These are phyloP conservation scores for Tolypocladium cylindrosporum DNA, from an alignment of 2,329 filamentous ascomycete genomes.

Conservation along the genomic window DNA sequence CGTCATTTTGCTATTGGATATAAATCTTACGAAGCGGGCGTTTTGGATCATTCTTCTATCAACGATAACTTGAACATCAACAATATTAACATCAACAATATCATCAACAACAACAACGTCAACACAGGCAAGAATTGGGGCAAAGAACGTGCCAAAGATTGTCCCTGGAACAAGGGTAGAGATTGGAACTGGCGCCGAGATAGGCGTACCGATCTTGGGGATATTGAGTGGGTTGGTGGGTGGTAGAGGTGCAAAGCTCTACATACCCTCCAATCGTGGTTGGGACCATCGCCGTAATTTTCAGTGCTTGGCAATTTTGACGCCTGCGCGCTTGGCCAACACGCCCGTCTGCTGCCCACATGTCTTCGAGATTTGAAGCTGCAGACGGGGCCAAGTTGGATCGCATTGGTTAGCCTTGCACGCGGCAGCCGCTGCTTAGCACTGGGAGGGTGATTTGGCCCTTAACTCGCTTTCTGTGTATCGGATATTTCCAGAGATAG, in stretches of 20 bases:
- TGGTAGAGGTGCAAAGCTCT: conserved; percentile 54
- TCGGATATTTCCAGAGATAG: conserved; percentile 36
- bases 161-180: conserved; percentile 47
- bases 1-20: conserved; percentile 38
- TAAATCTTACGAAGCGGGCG: conserved; percentile 36
- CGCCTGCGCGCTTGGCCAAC: neutral
- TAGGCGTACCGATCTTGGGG: conserved; percentile 56
- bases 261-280: conserved; percentile 49
- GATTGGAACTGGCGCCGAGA: conserved; percentile 56
- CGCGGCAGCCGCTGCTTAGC: conserved; percentile 7
- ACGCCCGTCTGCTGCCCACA: neutral
- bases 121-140: conserved; percentile 14
- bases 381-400: conserved; percentile 1
- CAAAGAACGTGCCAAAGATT: conserved; percentile 40
- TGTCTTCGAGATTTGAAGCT: neutral
- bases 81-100: conserved; percentile 5
- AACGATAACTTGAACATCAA: conserved; percentile 20
- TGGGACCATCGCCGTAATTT: conserved; percentile 25
- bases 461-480: conserved; percentile 57
- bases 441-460: conserved; percentile 21
- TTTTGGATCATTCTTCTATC: conserved; percentile 35
- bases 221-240: conserved; percentile 91
- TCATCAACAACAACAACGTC: conserved; percentile 17
- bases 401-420: neutral
- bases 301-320: neutral